A percentile compares a stretch with the other conserved stretches of the same genome.
These are phyloP conservation scores for Amorphotheca resinae DNA, from an alignment of 495 filamentous ascomycete species.

Conservation along the genomic window DNA sequence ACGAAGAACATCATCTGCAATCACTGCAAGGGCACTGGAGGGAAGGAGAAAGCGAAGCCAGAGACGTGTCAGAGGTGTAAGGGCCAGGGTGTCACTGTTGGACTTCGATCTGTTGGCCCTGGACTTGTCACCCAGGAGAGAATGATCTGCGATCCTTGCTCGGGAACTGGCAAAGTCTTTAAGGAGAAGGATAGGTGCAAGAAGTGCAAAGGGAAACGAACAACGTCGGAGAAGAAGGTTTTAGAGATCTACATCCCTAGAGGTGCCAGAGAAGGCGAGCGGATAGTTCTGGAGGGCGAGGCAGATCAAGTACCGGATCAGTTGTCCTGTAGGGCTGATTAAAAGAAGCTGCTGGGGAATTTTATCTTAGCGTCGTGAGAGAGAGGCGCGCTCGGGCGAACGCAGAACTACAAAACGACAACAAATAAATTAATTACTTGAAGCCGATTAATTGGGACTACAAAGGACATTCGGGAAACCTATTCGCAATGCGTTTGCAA, in stretches of 20 bases:
- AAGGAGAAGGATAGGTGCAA: conserved; percentile 94
- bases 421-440: too few relatives aligned
- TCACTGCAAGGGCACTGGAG: conserved; percentile 77
- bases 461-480: too few relatives aligned
- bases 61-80: conserved; percentile 75
- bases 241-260: conserved; percentile 92
- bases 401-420: too few relatives aligned
- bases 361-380: too few relatives aligned
- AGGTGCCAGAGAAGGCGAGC: conserved; percentile 77
- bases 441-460: too few relatives aligned
- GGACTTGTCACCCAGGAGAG: conserved; percentile 67
- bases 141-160: conserved; percentile 64
- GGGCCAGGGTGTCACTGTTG: conserved; percentile 59
- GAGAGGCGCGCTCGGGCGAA: too few relatives aligned
- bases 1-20: conserved; percentile 85
- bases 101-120: conserved; percentile 64
- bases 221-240: conserved; percentile 74
- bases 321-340: too few relatives aligned
- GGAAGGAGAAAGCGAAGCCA: conserved; percentile 82
- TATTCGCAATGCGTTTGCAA: too few relatives aligned
- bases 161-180: conserved; percentile 68
- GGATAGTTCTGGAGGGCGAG: conserved; percentile 83
- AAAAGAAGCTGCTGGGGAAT: too few relatives aligned
- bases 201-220: conserved; percentile 89
- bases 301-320: conserved; percentile 88